phyloP scores from a whole-genome alignment of 176 grass and related monocot species.

The Themeda triandra region DNA sequence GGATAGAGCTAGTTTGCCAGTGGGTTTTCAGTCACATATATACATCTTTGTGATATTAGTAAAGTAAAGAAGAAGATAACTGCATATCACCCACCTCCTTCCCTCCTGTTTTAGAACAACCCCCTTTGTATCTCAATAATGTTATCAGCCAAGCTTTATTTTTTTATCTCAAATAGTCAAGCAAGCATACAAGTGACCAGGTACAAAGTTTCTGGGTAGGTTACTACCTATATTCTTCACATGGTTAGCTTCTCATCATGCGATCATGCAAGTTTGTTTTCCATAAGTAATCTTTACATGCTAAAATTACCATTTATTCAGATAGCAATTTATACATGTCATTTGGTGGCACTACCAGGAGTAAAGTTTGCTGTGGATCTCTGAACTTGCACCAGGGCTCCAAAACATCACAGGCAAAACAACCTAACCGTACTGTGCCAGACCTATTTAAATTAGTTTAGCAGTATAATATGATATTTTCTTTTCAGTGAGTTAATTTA shows the following conservation, averaged over 20 bases:
- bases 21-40: neutral
- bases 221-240: neutral
- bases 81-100: neutral
- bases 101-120: neutral
- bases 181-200: neutral
- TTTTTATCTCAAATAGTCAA: neutral
- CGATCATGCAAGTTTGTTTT: neutral
- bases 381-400: neutral
- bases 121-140: neutral
- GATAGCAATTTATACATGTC: neutral
- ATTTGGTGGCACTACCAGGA: neutral
- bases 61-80: neutral
- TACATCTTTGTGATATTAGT: neutral
- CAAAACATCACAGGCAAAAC: neutral
- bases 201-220: neutral
- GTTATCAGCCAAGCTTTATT: neutral
- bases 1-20: neutral
- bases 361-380: neutral
- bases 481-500: neutral
- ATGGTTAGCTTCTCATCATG: neutral
- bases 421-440: neutral
- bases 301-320: constrained; percentile 16
- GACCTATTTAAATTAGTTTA: neutral
- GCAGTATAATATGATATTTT: neutral
- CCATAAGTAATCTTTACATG: neutral